Conservation (phyloP, 179 eudicot species). For the Heliamphora pulchella region DNA sequence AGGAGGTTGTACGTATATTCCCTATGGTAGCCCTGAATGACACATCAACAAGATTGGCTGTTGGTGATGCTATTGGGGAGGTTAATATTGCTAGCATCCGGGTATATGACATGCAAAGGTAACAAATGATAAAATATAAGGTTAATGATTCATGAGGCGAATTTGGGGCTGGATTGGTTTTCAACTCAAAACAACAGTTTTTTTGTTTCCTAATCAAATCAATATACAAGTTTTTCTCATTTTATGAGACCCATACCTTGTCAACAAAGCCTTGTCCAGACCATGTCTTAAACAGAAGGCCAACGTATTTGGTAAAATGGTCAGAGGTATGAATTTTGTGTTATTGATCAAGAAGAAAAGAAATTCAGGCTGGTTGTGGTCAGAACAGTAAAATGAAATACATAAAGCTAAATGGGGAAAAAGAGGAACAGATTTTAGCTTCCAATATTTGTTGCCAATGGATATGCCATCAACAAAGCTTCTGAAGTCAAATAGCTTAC, state of each 20-base stretch:
- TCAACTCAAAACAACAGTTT: not conserved
- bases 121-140: constrained; percentile 1
- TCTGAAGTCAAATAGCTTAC: not conserved
- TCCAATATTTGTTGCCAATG: not conserved
- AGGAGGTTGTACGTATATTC: constrained; percentile 70
- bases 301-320: no score
- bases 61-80: constrained; percentile 93
- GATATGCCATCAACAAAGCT: not conserved
- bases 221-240: not conserved
- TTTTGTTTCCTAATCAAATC: not conserved
- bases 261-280: not conserved
- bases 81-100: constrained; percentile 61
- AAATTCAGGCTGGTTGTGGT: constrained; percentile 2
- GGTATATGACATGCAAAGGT: constrained; percentile 96
- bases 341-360: not conserved
- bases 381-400: not conserved
- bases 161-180: constrained; percentile 7
- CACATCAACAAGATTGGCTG: constrained; percentile 70
- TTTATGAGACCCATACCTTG: not conserved
- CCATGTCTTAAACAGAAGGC: not conserved
- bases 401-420: not conserved
- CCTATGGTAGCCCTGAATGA: constrained; percentile 94
- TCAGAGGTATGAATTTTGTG: not conserved
- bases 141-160: not conserved
- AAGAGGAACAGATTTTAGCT: not conserved